A percentile compares a stretch with the other conserved stretches of the same genome.
These are phyloP conservation scores for Phanerochaete sordida DNA, from an alignment of 768 basidiomycete species.

Conservation along the genomic window DNA sequence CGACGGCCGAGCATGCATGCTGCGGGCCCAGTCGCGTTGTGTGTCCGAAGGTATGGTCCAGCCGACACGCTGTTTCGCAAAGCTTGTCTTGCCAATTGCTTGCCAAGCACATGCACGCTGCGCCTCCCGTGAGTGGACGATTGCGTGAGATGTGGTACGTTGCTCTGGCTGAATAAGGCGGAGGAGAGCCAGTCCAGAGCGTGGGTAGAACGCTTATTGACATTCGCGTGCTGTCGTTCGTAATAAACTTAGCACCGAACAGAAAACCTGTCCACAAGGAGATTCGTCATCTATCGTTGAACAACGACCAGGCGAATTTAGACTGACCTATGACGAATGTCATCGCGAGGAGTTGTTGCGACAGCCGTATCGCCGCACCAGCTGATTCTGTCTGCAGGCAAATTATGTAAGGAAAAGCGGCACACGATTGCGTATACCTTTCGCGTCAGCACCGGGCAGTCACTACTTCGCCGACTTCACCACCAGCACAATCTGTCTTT, in stretches of 20 bases:
- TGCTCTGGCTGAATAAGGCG: not conserved
- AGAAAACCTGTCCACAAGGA: too few relatives aligned
- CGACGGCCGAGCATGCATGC: not conserved
- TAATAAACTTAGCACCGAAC: too few relatives aligned
- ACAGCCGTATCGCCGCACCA: constrained; percentile 35
- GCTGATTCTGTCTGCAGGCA: too few relatives aligned
- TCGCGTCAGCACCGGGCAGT: too few relatives aligned
- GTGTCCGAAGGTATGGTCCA: not conserved
- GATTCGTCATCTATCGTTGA: not conserved
- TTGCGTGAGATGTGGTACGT: not conserved
- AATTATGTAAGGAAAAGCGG: too few relatives aligned
- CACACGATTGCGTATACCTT: too few relatives aligned
- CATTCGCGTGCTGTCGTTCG: not conserved
- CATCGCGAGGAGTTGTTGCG: too few relatives aligned
- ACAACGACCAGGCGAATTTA: not conserved
- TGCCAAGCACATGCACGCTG: too few relatives aligned
- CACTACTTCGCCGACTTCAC: too few relatives aligned
- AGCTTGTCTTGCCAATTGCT: too few relatives aligned
- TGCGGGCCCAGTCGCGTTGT: not conserved
- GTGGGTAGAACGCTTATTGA: not conserved
- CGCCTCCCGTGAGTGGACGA: not conserved
- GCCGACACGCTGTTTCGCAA: not conserved
- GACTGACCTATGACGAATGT: too few relatives aligned
- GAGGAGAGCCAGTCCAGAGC: not conserved
- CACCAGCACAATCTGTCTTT: not conserved